Evolutionary conservation across 345 rosid genomes (phyloP), one percentile per base, ranked within the genome.

Genomic region (Streptanthus diversifolius): DNA sequence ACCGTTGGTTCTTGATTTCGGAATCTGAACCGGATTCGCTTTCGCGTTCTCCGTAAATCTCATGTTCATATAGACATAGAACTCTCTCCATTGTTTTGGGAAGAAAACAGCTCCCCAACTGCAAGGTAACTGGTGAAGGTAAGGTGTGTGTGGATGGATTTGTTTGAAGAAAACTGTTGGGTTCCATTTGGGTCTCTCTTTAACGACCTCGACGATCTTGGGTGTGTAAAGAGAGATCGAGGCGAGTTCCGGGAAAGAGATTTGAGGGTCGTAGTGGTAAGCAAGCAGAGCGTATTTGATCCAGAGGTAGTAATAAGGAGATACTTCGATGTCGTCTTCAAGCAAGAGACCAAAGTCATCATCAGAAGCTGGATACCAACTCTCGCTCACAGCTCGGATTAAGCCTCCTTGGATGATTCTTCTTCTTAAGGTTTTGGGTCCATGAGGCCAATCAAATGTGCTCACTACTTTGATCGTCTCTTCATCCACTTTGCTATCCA

Each of bases 31-130:
- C 0, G 98, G 97, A 63, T 95, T 95, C 6, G 78, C 62, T 71
- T 95, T 95, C 0, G 99, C 96, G 39, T 95, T 77, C 80, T 83
- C 93, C 0, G 99, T 95, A 87, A 95, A 95, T 66, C 99, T 85
- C 97, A 84, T 95, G 87, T 91, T 88, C 99, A 95, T 95, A 85
- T 95, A 95, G 11, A 90, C 99, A 37, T 91, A 95, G 64, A 95
- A 95, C 71, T 95, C 99, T 80, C 93, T 87, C 99, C 99, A 95
- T 0, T 86, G 98, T 82, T 95, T 95, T 25, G 99, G 99, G 86
- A 95, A 95, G 87, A 95, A 95, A 10, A 95, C 88, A 0, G 99
- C 92, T 5, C 99, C 99, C 99, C 99, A 95, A 15, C 99, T 95
- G 70, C 99, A 95, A 0, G 99, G 99, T 25, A 91, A 66, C 37